Evolutionary conservation across 2,329 filamentous ascomycete species (phyloP).

Genomic region (Bipolaris zeicola): DNA sequence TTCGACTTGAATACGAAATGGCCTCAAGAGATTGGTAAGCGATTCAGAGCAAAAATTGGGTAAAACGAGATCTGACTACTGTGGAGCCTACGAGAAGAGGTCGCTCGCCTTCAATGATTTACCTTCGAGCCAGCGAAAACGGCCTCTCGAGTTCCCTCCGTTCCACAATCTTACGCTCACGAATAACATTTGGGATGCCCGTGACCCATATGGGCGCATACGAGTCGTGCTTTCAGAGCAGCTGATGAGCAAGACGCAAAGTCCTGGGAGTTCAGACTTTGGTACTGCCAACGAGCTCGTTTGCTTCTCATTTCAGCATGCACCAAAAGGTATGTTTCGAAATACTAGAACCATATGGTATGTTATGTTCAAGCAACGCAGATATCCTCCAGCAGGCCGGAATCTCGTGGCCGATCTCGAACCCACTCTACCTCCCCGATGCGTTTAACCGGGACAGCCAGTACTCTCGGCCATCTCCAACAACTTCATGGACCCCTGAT

Average conservation of each 20-base stretch:
- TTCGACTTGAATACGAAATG: constrained; percentile 35
- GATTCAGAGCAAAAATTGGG: too few relatives aligned
- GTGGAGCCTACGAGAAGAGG: constrained; percentile 35
- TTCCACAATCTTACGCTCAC: constrained; percentile 73
- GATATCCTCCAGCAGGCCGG: constrained; percentile 73
- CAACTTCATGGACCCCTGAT: constrained; percentile 3
- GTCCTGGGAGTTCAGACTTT: constrained; percentile 49
- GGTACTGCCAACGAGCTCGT: constrained; percentile 74
- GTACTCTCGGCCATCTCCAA: constrained; percentile 5
- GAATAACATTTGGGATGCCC: constrained; percentile 73
- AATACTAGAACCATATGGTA: neutral
- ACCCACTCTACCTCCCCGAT: constrained; percentile 37
- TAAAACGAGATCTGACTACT: neutral
- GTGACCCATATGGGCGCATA: constrained; percentile 74
- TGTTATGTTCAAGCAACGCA: constrained; percentile 43
- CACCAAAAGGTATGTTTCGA: constrained; percentile 67
- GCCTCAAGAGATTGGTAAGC: constrained; percentile 42
- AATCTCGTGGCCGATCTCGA: constrained; percentile 76
- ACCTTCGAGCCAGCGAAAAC: constrained; percentile 59
- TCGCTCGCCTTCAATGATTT: constrained; percentile 40
- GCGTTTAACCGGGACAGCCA: constrained; percentile 6
- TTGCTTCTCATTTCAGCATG: constrained; percentile 84
- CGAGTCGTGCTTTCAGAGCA: constrained; percentile 74
- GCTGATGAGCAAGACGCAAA: constrained; percentile 57
- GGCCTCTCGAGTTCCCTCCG: constrained; percentile 69